phyloP scores from a whole-genome alignment of 139 green algal genomes.

The Desmodesmus armatus region DNA sequence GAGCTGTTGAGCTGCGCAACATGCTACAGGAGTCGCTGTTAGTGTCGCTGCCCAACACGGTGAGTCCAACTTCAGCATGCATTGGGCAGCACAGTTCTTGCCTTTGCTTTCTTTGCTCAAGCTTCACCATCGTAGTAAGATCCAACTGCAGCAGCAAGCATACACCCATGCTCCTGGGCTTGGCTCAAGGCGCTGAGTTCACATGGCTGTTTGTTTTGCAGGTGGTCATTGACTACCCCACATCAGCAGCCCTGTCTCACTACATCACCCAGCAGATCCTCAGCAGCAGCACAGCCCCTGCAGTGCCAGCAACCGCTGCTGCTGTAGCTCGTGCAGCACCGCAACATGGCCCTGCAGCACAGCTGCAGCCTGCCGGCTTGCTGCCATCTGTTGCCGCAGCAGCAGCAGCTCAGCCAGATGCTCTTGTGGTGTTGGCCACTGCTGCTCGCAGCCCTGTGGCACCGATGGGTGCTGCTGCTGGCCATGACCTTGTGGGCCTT shows the following conservation, averaged over 20 bases:
- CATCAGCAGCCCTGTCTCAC: constrained; percentile 11
- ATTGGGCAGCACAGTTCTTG: too few species aligned
- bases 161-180: too few species aligned
- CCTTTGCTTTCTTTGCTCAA: too few species aligned
- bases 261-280: constrained; percentile 34
- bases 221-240: constrained; percentile 76
- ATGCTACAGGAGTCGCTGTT: constrained; percentile 54
- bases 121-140: too few species aligned
- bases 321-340: background rate
- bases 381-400: background rate
- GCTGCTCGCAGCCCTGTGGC: background rate
- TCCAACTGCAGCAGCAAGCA: too few species aligned
- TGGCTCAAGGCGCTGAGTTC: too few species aligned
- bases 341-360: background rate
- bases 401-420: background rate
- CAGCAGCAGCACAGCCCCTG: too few species aligned
- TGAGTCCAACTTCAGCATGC: too few species aligned
- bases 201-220: too few species aligned
- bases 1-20: constrained; percentile 81
- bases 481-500: too few species aligned
- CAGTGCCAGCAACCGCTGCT: background rate
- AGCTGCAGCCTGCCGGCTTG: background rate
- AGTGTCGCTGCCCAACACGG: constrained; percentile 64
- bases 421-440: constrained; percentile 13
- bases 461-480: constrained; percentile 20